Evolutionary conservation across 148 eudicot genomes (phyloP).

Genomic region (Salicornia ramosissima): DNA sequence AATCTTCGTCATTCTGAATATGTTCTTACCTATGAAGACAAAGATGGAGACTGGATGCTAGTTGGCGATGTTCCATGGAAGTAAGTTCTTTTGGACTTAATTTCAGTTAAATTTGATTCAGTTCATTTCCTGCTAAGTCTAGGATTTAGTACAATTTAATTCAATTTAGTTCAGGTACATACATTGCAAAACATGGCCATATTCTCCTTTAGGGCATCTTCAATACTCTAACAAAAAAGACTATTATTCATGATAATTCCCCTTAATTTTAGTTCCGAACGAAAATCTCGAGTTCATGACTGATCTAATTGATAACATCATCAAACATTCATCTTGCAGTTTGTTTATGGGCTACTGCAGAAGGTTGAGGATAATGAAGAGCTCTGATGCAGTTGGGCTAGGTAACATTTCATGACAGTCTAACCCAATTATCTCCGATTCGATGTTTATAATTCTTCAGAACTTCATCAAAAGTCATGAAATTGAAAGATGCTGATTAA

Average conservation of each 20-base stretch:
- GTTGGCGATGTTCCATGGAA: slow-evolving; percentile 82
- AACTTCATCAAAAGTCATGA: background rate
- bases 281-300: background rate
- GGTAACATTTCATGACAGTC: slow-evolving; percentile 16
- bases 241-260: background rate
- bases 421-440: background rate
- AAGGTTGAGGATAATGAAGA: slow-evolving; percentile 40
- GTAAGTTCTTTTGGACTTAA: too few relatives aligned
- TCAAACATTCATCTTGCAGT: slow-evolving; percentile 18
- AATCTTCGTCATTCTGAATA: slow-evolving; percentile 50
- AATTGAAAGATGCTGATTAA: background rate
- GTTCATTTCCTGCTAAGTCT: too few relatives aligned
- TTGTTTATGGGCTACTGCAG: slow-evolving; percentile 32
- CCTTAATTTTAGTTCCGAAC: background rate
- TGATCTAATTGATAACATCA: background rate
- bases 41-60: slow-evolving; percentile 74
- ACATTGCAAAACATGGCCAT: too few relatives aligned
- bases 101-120: too few relatives aligned
- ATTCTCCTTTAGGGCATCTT: background rate
- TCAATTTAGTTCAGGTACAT: too few relatives aligned
- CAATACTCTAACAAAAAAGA: background rate
- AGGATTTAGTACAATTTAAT: background rate
- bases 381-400: slow-evolving; percentile 35
- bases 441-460: background rate
- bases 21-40: slow-evolving; percentile 67